Conservation (phyloP, 2,329 filamentous ascomycete genomes). For the Ambrosiella cleistominuta region DNA sequence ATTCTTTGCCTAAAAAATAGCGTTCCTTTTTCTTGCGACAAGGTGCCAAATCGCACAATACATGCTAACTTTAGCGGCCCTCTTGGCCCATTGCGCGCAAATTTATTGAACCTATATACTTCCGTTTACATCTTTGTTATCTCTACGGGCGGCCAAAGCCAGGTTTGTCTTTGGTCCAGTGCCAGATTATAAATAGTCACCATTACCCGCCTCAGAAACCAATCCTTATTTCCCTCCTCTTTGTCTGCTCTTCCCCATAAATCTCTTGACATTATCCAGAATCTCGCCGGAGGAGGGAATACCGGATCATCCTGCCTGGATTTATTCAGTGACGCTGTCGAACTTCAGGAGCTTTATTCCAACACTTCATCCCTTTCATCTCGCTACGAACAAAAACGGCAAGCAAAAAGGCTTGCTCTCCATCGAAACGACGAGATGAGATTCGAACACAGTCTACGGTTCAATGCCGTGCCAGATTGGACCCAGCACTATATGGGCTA, state of each 20-base stretch:
- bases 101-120: no score
- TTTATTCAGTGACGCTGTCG: neutral
- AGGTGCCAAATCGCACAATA: no score
- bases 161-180: neutral
- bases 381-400: constrained; percentile 28
- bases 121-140: no score
- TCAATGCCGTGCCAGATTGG: constrained; percentile 99
- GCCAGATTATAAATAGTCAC: neutral
- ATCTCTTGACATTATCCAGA: neutral
- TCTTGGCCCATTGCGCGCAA: no score
- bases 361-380: constrained; percentile 8
- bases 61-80: no score
- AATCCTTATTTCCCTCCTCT: neutral
- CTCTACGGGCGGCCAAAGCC: no score
- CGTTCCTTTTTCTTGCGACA: no score
- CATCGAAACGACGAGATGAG: constrained; percentile 81
- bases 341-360: neutral
- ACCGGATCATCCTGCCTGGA: neutral
- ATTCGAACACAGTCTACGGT: constrained; percentile 98
- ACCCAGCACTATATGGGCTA: constrained; percentile 96
- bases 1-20: no score
- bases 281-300: neutral
- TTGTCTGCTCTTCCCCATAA: neutral
- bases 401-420: constrained; percentile 51
- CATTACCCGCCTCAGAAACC: neutral